Base-by-base conservation (phyloP, 495 filamentous ascomycete species). In the Ramalina peruviana region DNA sequence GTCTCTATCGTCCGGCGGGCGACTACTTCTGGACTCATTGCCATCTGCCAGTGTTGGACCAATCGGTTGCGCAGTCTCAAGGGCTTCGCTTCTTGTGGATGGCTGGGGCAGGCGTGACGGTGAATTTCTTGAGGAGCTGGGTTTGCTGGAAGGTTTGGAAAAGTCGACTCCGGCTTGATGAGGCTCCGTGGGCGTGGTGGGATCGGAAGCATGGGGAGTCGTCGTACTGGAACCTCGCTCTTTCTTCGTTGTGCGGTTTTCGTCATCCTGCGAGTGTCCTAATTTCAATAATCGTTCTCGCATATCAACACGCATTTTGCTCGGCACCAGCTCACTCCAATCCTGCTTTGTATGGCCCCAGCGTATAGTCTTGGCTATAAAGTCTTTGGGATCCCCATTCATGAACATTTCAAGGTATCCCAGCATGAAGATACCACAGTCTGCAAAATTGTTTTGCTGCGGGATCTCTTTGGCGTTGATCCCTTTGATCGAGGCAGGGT, bases 401-500 rank as follows among this genome's bases (percentile, higher is more conserved):
- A 88, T 72, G 50, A 98, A 96, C 54, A 82, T 79, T 55, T 85
- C 77, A 23, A 92, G 62, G 54, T 97, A 98, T 3, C 78, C 83
- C 10, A 96, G 65, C 9, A 97, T 66, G 61, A 80, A 97, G 1
- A 95, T 62, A 3, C 92, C 92, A 60, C 92, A 98, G 62, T 98
- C 92, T 39, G 76, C 88, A 58, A 69, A 83, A 54, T 97, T 98
- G 13, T 76, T 67, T 63, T 98, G 92, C 46, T 76, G 60, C 1
- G 93, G 92, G 17, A 93, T 81, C 26, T 67, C 65, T 40, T 72
- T 77, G 20, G 79, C 86, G 50, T 73, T 85, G 64, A 84, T 79
- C 21, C 83, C 83, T 55, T 81, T 65, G 17, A 80, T 63, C 0
- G 65, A 50, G 3, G 65, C 67, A 20, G 57, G 55, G 2, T 74